phyloP scores from a whole-genome alignment of 768 basidiomycete species.

The Fomitopsis pulvina region DNA sequence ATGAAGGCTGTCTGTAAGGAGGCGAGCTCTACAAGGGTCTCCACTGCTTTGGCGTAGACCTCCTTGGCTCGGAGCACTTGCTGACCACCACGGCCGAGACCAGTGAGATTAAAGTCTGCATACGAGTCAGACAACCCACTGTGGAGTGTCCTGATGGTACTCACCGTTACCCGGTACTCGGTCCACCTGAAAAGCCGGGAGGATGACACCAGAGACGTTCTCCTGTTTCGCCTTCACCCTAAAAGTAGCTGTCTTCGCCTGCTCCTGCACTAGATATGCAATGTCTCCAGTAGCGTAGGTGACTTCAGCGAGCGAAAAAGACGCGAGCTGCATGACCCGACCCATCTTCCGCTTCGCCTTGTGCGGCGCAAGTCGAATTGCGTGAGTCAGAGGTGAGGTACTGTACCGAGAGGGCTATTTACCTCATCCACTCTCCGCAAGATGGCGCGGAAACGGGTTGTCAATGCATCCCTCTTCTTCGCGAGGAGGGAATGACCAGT shows the following conservation, averaged over 20 bases:
- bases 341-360: constrained; percentile 99
- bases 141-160: constrained; percentile 4
- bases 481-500: constrained; percentile 93
- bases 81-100: constrained; percentile 94
- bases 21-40: constrained; percentile 94
- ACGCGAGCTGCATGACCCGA: constrained; percentile 95
- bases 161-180: constrained; percentile 78
- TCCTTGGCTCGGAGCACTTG: constrained; percentile 94
- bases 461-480: constrained; percentile 97
- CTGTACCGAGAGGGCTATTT: background rate
- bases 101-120: constrained; percentile 92
- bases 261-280: constrained; percentile 95
- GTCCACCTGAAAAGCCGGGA: constrained; percentile 93
- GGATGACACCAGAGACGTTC: constrained; percentile 94
- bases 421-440: constrained; percentile 98
- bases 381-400: constrained; percentile 4
- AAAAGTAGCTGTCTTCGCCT: constrained; percentile 87
- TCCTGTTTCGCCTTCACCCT: constrained; percentile 93
- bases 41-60: constrained; percentile 95
- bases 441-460: constrained; percentile 90
- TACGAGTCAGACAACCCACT: background rate
- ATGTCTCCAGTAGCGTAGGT: constrained; percentile 98
- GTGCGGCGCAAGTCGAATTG: constrained; percentile 7
- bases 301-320: constrained; percentile 98
- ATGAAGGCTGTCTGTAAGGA: constrained; percentile 97